Base-by-base conservation (phyloP, 2,329 filamentous ascomycete species). In the Diplodia seriata region DNA sequence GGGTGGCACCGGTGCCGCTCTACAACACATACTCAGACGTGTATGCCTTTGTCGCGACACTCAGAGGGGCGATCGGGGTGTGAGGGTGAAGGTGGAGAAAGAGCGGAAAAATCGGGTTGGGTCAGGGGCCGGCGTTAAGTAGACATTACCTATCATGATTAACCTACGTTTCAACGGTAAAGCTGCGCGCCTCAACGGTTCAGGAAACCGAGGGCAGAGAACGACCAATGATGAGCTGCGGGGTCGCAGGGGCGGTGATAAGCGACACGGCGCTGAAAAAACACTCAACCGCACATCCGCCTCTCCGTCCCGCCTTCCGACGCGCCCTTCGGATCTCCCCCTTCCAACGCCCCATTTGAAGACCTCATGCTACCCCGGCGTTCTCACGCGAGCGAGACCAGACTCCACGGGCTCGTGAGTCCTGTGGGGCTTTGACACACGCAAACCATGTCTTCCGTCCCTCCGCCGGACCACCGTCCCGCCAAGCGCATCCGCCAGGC, bases 401-500 rank as follows among this genome's bases (percentile, higher is more conserved):
- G 36, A 1, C 56, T 47, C 14, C 31, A 33, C 26, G 26, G 26
- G 26, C 26, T 2, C 26, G 31, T 33, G 31, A 14, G 26, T 20
- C 18, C 26, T 62, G 57, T 62, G 57, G 57, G 57, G 40, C 40
- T 12, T 33, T 62, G 57, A 62, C 57, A 62, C 38, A 59, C 56
- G 4, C 12, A 59, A 59, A 33, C 23, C 18, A 62, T 63, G 59
- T 63, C 59, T 8, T 51, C 59, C 47, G 43, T 47, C 43, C 43
- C 59, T 51, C 59, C 59, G 59, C 59, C 59, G 59, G 59, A 63
- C 2, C 47, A 49, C 40, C 67, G 67, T 23, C 67, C 67, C 33
- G 59, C 67, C 29, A 65, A 65, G 53, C 33, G 67, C 33, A 65
- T 64, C 31, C 67, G 67, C 72, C 75, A 76, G 66, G 77, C 77